Conservation (phyloP, 2,329 filamentous ascomycete species). For the Epichloe hybrida region DNA sequence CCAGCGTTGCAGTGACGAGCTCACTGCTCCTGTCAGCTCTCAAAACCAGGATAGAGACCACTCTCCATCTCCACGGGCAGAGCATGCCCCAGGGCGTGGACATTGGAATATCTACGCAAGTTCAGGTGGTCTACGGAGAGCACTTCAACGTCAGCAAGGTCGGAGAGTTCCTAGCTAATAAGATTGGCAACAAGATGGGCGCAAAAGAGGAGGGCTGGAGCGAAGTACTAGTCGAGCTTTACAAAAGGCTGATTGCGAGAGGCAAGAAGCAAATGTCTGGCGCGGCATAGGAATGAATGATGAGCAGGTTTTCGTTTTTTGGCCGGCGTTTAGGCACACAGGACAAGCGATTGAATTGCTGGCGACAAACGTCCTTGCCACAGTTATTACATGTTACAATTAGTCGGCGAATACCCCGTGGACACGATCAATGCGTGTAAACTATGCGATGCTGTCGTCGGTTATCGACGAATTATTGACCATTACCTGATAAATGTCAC, state of each 20-base stretch:
- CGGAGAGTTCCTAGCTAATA: constrained; percentile 50
- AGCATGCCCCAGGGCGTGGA: constrained; percentile 36
- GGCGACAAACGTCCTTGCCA: neutral
- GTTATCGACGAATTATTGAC: too few species aligned
- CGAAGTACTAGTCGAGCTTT: constrained; percentile 40
- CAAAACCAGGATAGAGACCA: constrained; percentile 54
- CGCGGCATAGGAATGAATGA: constrained; percentile 8
- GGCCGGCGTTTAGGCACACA: constrained; percentile 5
- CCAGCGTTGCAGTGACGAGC: constrained; percentile 46
- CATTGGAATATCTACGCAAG: constrained; percentile 39
- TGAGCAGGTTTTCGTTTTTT: neutral
- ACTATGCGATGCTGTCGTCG: neutral
- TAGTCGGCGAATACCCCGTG: neutral
- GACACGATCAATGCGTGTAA: neutral
- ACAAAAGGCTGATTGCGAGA: constrained; percentile 39
- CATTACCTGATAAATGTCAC: neutral
- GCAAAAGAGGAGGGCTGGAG: constrained; percentile 34
- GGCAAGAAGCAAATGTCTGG: constrained; percentile 31
- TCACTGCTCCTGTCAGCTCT: constrained; percentile 50
- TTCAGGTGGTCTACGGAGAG: constrained; percentile 62
- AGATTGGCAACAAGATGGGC: constrained; percentile 31
- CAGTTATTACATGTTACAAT: too few species aligned
- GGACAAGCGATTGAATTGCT: neutral
- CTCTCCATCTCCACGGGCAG: constrained; percentile 38
- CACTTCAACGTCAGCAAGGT: constrained; percentile 64